Evolutionary conservation across 1,139 yeast genomes (phyloP), one percentile per base, ranked within the genome.

Genomic region (Lipomyces yarrowii): DNA sequence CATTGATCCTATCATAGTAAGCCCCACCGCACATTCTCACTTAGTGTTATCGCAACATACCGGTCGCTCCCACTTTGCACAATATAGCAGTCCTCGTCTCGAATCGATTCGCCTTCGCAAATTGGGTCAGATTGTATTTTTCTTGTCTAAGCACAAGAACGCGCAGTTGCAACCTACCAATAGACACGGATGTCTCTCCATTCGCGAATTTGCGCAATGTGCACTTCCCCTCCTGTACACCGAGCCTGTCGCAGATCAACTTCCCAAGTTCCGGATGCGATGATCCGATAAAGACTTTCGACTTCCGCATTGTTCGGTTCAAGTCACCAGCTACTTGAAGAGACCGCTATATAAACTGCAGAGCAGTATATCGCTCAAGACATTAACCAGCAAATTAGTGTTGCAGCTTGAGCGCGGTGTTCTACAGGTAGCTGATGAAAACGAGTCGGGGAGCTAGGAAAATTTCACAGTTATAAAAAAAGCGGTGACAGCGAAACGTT

Each of bases 121-220:
- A 23, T 7, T 8, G 30, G 15, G 13, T 26, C 33, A 52, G 32
- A 52, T 18, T 35, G 23, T 37, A 37, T 26, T 30, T 23, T n/a
- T 26, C 5, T 18, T 7, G 23, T 30, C 52, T 8, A 32, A 51
- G 15, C 10, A 26, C 11, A n/a, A 51, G 60, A 7, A 23, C 15
- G n/a, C 10, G 10, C 21, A 42, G 8, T 10, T 32, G 7, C 48
- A 96, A 89, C 48, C 87, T 93, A 54, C 98, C 98, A 70, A 94
- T 92, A 75, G 92, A 97, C 57, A 96, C 97, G 57, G 96, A 90
- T 1, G 98, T 94, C 80, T 94, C 99, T 64, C 99, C 99, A 76
- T 94, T 94, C 70, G 97, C 88, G 78, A 96, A 96, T 80, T 92
- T 92, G 78, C 89, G 88, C 72, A 93, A 82, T 5, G 94, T 87